These are phyloP conservation scores for Raffaelea arxii DNA, from an alignment of 2,329 filamentous ascomycete species.

Conservation along the genomic window DNA sequence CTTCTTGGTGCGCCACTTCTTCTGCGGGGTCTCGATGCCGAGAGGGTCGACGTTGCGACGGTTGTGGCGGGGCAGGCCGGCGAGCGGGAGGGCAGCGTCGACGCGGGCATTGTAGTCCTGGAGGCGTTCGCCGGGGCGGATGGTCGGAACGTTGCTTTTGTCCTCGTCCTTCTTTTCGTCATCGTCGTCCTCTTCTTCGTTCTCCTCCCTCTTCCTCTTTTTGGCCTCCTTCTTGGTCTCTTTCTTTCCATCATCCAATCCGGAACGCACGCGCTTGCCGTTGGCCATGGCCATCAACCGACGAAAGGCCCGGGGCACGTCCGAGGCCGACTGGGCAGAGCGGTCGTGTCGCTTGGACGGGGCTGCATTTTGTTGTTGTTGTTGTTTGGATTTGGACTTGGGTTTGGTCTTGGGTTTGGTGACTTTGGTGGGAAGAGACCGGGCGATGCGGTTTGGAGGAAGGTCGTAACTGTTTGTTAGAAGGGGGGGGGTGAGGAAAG, in stretches of 20 bases:
- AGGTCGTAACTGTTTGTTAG: slow-evolving; percentile 41
- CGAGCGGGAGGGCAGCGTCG: slow-evolving; percentile 70
- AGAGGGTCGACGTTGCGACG: slow-evolving; percentile 50
- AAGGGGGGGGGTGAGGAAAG: too few relatives aligned
- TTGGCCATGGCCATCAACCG: slow-evolving; percentile 69
- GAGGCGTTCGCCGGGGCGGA: slow-evolving; percentile 74
- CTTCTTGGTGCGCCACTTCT: slow-evolving; percentile 66
- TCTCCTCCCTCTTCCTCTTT: slow-evolving; percentile 14
- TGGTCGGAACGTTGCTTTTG: slow-evolving; percentile 46
- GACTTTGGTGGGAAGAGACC: slow-evolving; percentile 35
- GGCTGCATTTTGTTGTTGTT: too few relatives aligned
- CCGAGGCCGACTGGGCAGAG: slow-evolving; percentile 22
- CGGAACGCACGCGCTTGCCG: slow-evolving; percentile 50
- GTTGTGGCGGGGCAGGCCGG: slow-evolving; percentile 56
- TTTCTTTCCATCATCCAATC: slow-evolving; percentile 59
- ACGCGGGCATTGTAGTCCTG: slow-evolving; percentile 76
- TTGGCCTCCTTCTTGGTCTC: slow-evolving; percentile 21
- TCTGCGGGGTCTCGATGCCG: slow-evolving; percentile 47
- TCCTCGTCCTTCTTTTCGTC: not conserved
- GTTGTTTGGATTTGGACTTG: not conserved
- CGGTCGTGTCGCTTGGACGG: not conserved
- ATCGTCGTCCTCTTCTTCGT: slow-evolving; percentile 8
- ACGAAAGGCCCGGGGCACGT: slow-evolving; percentile 81
- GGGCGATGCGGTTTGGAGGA: slow-evolving; percentile 37
- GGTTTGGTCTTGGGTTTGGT: slow-evolving; percentile 8